A percentile compares a stretch with the other conserved stretches of the same genome.
phyloP scores from a whole-genome alignment of 2,329 filamentous ascomycete species.

The Lachnellula occidentalis region DNA sequence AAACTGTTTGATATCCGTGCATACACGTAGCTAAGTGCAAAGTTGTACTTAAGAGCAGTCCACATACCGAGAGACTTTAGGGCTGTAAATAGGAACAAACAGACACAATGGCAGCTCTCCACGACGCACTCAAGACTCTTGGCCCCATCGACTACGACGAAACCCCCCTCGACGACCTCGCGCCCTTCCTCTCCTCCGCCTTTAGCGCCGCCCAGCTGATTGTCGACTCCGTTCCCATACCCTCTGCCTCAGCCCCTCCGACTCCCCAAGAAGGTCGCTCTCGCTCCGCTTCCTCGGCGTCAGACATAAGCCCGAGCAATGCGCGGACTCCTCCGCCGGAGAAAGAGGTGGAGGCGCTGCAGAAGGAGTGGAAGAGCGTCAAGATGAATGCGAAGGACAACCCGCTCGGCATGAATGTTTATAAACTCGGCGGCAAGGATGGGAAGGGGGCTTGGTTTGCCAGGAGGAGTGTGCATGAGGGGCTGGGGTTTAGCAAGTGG shows the following conservation, averaged over 20 bases:
- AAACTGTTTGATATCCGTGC: too few species aligned
- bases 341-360: conserved; percentile 54
- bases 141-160: conserved; percentile 49
- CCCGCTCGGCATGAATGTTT: conserved; percentile 69
- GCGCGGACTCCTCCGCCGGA: conserved; percentile 37
- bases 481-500: conserved; percentile 71
- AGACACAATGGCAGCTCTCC: conserved; percentile 47
- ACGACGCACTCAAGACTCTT: conserved; percentile 54
- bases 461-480: conserved; percentile 74
- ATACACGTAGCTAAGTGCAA: too few species aligned
- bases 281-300: conserved; percentile 44
- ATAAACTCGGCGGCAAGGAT: conserved; percentile 74
- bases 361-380: conserved; percentile 77
- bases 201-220: conserved; percentile 66
- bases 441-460: conserved; percentile 88
- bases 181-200: conserved; percentile 50
- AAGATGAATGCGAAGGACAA: conserved; percentile 69
- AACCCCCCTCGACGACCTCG: conserved; percentile 42
- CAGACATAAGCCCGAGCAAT: conserved; percentile 47
- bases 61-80: background rate
- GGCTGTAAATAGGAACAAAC: background rate
- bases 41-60: background rate
- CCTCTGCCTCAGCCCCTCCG: conserved; percentile 40
- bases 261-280: conserved; percentile 46
- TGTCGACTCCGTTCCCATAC: conserved; percentile 67